Percentiles rank a stretch among this genome's conserved stretches.
phyloP scores from a whole-genome alignment of 495 filamentous ascomycete genomes.

The Penicillium verhagenii region DNA sequence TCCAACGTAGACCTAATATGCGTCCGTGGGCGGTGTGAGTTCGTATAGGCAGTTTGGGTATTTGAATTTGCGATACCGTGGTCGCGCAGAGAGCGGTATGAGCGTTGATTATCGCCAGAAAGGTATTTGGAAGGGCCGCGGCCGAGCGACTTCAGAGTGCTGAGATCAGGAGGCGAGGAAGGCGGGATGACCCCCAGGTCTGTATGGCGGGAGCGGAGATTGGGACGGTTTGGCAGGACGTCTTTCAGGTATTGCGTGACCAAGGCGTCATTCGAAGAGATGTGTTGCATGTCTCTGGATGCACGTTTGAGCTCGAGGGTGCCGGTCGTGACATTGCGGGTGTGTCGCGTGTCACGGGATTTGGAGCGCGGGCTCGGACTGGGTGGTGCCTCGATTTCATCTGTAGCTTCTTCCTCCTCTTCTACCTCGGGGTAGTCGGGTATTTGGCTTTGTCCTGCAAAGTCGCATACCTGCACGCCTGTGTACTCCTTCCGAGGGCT shows the following conservation, averaged over 20 bases:
- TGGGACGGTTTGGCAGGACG: conserved; percentile 26
- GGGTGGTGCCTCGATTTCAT: conserved; percentile 37
- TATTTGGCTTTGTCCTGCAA: conserved; percentile 20
- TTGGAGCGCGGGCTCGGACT: conserved; percentile 45
- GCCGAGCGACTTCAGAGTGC: conserved; percentile 24
- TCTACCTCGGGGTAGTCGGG: conserved; percentile 18
- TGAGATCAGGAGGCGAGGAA: conserved; percentile 37
- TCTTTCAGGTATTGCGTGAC: conserved; percentile 32
- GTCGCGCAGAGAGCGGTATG: conserved; percentile 26
- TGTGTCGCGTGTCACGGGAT: conserved; percentile 21
- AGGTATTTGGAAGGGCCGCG: conserved; percentile 20
- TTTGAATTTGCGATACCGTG: conserved; percentile 5
- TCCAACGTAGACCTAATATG: conserved; percentile 34
- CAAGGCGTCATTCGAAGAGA: conserved; percentile 32
- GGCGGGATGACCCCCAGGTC: conserved; percentile 17
- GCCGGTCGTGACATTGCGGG: conserved; percentile 25
- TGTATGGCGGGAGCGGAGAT: conserved; percentile 8
- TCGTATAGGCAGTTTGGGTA: conserved; percentile 14
- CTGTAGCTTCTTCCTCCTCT: conserved; percentile 36
- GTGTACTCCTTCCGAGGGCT: conserved; percentile 37
- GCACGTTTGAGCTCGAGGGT: conserved; percentile 26
- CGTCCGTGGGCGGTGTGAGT: conserved; percentile 26
- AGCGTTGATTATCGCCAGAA: conserved; percentile 24
- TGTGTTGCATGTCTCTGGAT: conserved; percentile 12
- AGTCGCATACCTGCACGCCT: conserved; percentile 34